Percentiles rank a stretch among this genome's conserved stretches.
These are phyloP conservation scores for Yamagishiella unicocca DNA, from an alignment of 139 green algal species.

Conservation along the genomic window DNA sequence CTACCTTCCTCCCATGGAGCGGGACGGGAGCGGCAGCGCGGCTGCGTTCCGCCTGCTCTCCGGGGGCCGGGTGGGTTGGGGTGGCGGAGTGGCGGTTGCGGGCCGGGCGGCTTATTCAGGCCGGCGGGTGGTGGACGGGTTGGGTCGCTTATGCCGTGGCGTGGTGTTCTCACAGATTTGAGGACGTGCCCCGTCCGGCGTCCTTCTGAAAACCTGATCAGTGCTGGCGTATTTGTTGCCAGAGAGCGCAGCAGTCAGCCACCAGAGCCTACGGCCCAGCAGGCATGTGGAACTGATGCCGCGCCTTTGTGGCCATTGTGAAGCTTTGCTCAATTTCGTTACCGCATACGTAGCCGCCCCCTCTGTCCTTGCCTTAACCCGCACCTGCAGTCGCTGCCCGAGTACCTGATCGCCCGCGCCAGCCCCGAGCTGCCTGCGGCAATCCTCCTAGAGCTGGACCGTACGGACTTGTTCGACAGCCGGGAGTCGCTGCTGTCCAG, in stretches of 20 bases:
- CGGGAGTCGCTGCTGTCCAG: neutral
- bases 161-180: too few relatives aligned
- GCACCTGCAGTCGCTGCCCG: constrained; percentile 7
- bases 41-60: neutral
- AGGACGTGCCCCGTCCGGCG: too few relatives aligned
- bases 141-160: too few relatives aligned
- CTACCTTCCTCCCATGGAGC: constrained; percentile 19
- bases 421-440: neutral
- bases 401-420: neutral
- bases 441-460: constrained; percentile 23
- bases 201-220: too few relatives aligned
- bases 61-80: constrained; percentile 8
- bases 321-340: too few relatives aligned
- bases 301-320: too few relatives aligned
- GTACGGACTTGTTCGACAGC: constrained; percentile 21
- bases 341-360: neutral
- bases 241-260: too few relatives aligned
- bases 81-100: neutral
- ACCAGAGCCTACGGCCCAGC: too few relatives aligned
- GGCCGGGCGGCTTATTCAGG: neutral
- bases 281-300: too few relatives aligned
- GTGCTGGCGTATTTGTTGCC: too few relatives aligned
- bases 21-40: neutral
- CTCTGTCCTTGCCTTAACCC: neutral
- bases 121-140: too few relatives aligned